Base-by-base conservation (phyloP, 805 yeast genomes). In the Henningerozyma blattae region DNA sequence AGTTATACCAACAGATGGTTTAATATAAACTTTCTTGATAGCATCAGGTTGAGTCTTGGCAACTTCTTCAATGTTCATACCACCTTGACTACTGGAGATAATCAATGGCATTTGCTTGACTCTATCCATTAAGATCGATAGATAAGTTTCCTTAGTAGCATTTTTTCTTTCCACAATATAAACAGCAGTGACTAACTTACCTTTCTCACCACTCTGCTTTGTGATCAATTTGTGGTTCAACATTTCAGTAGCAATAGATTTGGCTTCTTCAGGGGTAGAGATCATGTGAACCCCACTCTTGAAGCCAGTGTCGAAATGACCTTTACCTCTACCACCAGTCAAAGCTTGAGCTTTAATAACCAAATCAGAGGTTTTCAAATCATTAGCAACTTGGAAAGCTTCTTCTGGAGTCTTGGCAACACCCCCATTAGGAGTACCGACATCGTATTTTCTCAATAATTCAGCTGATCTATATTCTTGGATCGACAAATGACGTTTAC, bases 241-340 rank as follows among this genome's bases (percentile, higher is more conserved):
- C 95, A 89, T 87, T 63, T 87, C 77, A 48, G 68, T 72, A 38
- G 97, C 91, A 53, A 83, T 70, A 56, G 79, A 80, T 61, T 68
- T 70, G 39, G 94, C 95, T 67, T 89, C 87, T 54, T 79, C 80
- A 29, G 95, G 77, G 37, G 87, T 68, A 38, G 77, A 68, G 48
- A 84, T 83, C 63, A 91, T 70, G 66, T 85, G 81, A 53, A 91
- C 95, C 69, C 98, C 99, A 33, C 96, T 94, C 67, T 89, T 77
- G 58, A 84, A 75, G 34, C 98, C 98, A 51, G 77, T 77, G 65
- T 87, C 95, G 47, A 91, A 87, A 63, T 84, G 87, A 44, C 99
- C 99, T 64, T 91, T 91, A 65, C 99, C 99, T 66, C 99, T 79
- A 57, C 99, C 99, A 66, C 99, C 99, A 39, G 99, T 87, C 54